Base-by-base conservation (phyloP, 1,284 basidiomycete genomes). In the Hortiboletus rubellus region DNA sequence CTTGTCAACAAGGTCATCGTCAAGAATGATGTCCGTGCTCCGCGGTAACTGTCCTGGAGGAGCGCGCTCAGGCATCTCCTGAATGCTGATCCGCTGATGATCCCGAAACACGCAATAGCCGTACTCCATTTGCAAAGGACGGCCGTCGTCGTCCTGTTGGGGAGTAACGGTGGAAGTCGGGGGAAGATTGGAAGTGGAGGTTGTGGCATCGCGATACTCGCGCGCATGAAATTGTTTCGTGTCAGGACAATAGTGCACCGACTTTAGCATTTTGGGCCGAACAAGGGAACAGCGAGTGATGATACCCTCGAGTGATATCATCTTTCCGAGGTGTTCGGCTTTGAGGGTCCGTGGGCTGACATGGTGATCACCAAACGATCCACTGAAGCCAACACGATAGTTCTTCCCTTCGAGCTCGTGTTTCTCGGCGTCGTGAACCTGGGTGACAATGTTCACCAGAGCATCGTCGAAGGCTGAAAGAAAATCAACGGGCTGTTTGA, bases 31-130 rank as follows among this genome's bases (percentile, higher is more conserved):
- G 71, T 99, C 97, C 44, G 96, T 92, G 67, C 94, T 95, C 42
- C 97, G 83, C 43, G 97, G 97, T 45, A 99, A 80, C 74, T 99
- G 96, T 31, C 97, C 97, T 22, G 97, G 91, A 18, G 97, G 97
- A 9, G 97, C 96, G 15, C 96, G 86, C 76, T 99, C 97, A 1
- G 97, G 97, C 96, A 99, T 99, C 72, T 99, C 97, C 75, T 99
- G 97, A 61, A 99, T 98, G 70, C 89, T 94, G 70, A 99, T 94
- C 63, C 94, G 87, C 76, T 99, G 97, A 76, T 98, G 93, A 76
- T 99, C 97, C 57, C 93, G 84, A 80, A 97, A 99, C 7, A 90
- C 86, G 68, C 92, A 94, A 61, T 91, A 81, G 12, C 97, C 97
- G 70, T 89, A 99, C 77, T 99, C 97, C 69, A 91, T 98, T 68